Evolutionary conservation across 2,329 filamentous ascomycete genomes (phyloP).

Genomic region (Pleoardoris graminearum): DNA sequence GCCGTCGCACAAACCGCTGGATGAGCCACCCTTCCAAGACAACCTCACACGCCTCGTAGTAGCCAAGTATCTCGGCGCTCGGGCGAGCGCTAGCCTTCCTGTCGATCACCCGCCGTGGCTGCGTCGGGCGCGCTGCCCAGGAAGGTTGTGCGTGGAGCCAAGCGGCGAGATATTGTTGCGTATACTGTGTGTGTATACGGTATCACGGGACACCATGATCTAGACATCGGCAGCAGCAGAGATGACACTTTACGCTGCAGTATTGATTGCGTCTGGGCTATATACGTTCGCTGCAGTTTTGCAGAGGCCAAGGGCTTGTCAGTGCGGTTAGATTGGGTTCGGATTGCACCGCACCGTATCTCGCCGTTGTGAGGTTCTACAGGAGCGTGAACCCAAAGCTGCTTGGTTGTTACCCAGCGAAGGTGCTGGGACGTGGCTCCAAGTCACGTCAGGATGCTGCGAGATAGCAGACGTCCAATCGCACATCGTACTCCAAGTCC

Average conservation of each 20-base stretch:
- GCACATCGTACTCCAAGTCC: not conserved
- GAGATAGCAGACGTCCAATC: not conserved
- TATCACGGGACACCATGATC: too few relatives aligned
- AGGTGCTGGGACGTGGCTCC: not conserved
- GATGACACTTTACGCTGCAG: too few relatives aligned
- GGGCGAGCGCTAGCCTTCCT: not conserved
- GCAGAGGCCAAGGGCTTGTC: too few relatives aligned
- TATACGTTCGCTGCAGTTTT: too few relatives aligned
- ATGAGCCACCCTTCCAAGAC: conserved; percentile 4
- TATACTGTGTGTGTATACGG: too few relatives aligned
- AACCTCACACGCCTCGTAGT: conserved; percentile 1
- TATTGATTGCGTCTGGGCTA: too few relatives aligned
- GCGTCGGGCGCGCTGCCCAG: not conserved
- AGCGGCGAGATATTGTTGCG: not conserved
- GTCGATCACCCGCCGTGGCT: conserved; percentile 8
- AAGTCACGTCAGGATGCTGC: not conserved
- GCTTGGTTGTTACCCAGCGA: too few relatives aligned
- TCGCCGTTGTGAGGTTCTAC: not conserved
- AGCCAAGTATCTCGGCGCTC: conserved; percentile 13
- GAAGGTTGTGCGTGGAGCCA: conserved; percentile 2
- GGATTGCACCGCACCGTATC: not conserved
- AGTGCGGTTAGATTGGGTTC: too few relatives aligned
- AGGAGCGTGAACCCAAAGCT: too few relatives aligned
- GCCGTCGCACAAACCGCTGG: conserved; percentile 1
- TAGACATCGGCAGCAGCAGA: too few relatives aligned